These are phyloP conservation scores for Sporothrix sp. DNA, from an alignment of 2,329 filamentous ascomycete genomes.

Conservation along the genomic window DNA sequence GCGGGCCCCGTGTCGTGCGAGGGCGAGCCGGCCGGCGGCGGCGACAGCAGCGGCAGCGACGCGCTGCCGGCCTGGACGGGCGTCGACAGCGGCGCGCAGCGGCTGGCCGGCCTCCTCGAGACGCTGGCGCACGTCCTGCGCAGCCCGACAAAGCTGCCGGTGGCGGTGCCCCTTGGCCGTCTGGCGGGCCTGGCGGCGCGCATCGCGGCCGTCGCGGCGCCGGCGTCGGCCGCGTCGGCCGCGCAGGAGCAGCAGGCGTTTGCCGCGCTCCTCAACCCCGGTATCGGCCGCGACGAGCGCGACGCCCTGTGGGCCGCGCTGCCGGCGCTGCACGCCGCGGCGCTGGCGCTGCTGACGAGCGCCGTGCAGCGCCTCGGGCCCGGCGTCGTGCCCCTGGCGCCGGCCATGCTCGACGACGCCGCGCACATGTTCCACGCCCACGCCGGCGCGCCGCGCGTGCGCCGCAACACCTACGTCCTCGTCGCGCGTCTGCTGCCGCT, in stretches of 20 bases:
- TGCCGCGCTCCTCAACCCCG: constrained; percentile 55
- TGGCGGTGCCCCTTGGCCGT: constrained; percentile 57
- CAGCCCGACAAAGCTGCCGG: constrained; percentile 52
- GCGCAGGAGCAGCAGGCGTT: constrained; percentile 34
- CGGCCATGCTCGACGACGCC: constrained; percentile 60
- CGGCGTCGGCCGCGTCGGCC: constrained; percentile 27
- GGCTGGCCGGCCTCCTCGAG: constrained; percentile 55
- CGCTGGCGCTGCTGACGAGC: constrained; percentile 51
- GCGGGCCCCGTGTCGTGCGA: constrained; percentile 31
- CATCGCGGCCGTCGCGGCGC: constrained; percentile 55
- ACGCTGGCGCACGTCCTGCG: constrained; percentile 55
- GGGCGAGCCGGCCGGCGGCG: constrained; percentile 38
- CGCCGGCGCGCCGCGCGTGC: constrained; percentile 43
- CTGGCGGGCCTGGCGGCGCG: constrained; percentile 61
- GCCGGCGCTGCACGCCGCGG: constrained; percentile 63
- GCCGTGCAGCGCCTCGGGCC: constrained; percentile 49
- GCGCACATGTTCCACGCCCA: constrained; percentile 58
- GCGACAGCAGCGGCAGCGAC: constrained; percentile 30
- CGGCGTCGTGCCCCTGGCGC: constrained; percentile 48
- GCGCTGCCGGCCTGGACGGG: constrained; percentile 63
- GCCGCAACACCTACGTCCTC: constrained; percentile 51
- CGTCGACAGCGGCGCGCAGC: constrained; percentile 61
- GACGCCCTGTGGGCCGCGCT: constrained; percentile 67
- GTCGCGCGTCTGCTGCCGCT: constrained; percentile 47
- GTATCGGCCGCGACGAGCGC: constrained; percentile 69